Evolutionary conservation across 2,329 filamentous ascomycete species (phyloP).

Genomic region (Fusarium torulosum): DNA sequence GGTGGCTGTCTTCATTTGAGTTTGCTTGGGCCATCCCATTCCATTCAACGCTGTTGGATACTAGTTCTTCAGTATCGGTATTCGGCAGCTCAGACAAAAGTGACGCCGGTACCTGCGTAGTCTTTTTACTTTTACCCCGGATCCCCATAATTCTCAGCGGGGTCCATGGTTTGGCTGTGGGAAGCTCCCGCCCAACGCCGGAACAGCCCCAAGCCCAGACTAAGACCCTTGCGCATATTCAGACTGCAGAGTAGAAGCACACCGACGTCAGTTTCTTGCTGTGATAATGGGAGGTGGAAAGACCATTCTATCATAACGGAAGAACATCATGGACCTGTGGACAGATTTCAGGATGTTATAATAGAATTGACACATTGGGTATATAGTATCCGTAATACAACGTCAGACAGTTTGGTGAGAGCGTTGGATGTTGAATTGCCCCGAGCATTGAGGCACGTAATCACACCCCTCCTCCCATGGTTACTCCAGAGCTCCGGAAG

Average conservation of each 20-base stretch:
- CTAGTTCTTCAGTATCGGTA: not conserved
- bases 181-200: slow-evolving; percentile 16
- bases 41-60: not conserved
- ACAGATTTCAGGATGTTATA: too few relatives aligned
- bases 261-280: slow-evolving; percentile 32
- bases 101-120: slow-evolving; percentile 32
- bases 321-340: too few relatives aligned
- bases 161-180: not conserved
- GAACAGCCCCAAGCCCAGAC: slow-evolving; percentile 10
- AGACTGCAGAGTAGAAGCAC: slow-evolving; percentile 14
- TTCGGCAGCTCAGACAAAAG: slow-evolving; percentile 7
- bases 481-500: slow-evolving; percentile 1
- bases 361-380: too few relatives aligned
- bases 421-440: too few relatives aligned
- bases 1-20: not conserved
- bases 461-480: slow-evolving; percentile 10
- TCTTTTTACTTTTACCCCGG: slow-evolving; percentile 29
- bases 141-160: slow-evolving; percentile 37
- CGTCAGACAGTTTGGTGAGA: too few relatives aligned
- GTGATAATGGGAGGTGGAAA: not conserved
- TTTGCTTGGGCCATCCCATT: not conserved
- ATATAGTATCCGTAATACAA: too few relatives aligned
- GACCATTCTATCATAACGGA: too few relatives aligned
- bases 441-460: not conserved
- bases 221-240: slow-evolving; percentile 6